These are phyloP conservation scores for Lasiosphaeriaceae sp. DNA, from an alignment of 495 filamentous ascomycete genomes.

Conservation along the genomic window DNA sequence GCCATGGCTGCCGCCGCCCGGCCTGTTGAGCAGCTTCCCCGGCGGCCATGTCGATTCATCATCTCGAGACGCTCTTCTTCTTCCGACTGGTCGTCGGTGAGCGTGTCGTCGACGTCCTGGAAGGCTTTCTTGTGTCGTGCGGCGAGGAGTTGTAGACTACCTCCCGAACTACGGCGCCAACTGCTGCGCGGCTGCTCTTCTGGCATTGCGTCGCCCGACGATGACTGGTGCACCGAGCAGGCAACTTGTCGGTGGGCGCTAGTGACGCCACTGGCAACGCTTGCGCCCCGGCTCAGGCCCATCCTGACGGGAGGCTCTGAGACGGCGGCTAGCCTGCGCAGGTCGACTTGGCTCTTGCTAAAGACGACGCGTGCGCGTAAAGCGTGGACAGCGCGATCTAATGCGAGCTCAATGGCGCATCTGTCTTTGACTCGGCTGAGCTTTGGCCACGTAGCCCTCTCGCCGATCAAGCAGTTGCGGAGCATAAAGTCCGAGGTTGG, in stretches of 20 bases:
- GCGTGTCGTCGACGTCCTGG: conserved; percentile 15
- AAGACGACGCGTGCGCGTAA: conserved; percentile 76
- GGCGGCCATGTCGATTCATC: conserved; percentile 13
- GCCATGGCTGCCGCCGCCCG: background rate
- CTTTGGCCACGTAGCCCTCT: conserved; percentile 88
- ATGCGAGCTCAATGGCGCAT: conserved; percentile 78
- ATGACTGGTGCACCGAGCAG: conserved; percentile 5
- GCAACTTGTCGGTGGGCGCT: background rate
- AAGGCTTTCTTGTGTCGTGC: conserved; percentile 17
- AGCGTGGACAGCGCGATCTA: conserved; percentile 77
- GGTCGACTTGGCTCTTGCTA: conserved; percentile 65
- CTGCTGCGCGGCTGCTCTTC: conserved; percentile 7
- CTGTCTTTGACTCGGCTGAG: conserved; percentile 77
- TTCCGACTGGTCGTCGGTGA: conserved; percentile 37
- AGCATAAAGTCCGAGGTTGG: conserved; percentile 90
- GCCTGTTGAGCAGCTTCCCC: conserved; percentile 4
- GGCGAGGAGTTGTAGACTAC: conserved; percentile 27
- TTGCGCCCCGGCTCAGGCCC: conserved; percentile 4
- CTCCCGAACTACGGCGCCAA: conserved; percentile 21
- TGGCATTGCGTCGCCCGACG: conserved; percentile 8
- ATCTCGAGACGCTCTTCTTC: conserved; percentile 43
- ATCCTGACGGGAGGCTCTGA: conserved; percentile 5
- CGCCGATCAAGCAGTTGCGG: conserved; percentile 67
- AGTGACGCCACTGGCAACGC: conserved; percentile 7
- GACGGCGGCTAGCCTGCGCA: conserved; percentile 44